Percentiles rank a stretch among this genome's conserved stretches.
Conservation (phyloP, 148 eudicot species). For the Cornus controversa region DNA sequence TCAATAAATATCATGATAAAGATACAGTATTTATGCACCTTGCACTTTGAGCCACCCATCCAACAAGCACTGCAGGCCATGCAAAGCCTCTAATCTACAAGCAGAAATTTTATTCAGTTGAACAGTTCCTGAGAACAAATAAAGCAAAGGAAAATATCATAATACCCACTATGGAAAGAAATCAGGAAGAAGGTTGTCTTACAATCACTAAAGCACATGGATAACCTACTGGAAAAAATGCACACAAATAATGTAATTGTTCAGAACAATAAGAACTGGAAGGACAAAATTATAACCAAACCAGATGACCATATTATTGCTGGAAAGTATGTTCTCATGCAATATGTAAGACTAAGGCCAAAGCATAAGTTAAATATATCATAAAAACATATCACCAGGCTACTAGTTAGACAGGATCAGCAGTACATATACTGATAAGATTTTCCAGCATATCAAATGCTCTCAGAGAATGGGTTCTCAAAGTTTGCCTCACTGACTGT, state of each 20-base stretch:
- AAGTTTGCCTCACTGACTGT: too few species aligned
- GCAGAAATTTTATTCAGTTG: constrained; percentile 13
- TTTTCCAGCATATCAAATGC: too few species aligned
- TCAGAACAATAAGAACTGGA: not conserved
- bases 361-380: not conserved
- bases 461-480: too few species aligned
- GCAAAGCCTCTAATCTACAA: constrained; percentile 90
- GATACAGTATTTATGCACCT: constrained; percentile 44
- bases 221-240: not conserved
- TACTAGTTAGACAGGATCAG: too few species aligned
- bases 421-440: too few species aligned
- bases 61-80: constrained; percentile 96
- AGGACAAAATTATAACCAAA: not conserved
- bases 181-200: not conserved
- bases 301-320: not conserved
- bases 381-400: not conserved
- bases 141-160: not conserved
- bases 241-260: not conserved
- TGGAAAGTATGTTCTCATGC: not conserved
- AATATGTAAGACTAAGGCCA: constrained; percentile 1
- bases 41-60: constrained; percentile 99
- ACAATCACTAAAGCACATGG: not conserved
- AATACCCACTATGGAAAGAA: not conserved
- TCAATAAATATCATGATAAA: not conserved
- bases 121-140: not conserved